Base-by-base conservation (phyloP, 305 asterid species). In the Stenogyne calaminthoides region DNA sequence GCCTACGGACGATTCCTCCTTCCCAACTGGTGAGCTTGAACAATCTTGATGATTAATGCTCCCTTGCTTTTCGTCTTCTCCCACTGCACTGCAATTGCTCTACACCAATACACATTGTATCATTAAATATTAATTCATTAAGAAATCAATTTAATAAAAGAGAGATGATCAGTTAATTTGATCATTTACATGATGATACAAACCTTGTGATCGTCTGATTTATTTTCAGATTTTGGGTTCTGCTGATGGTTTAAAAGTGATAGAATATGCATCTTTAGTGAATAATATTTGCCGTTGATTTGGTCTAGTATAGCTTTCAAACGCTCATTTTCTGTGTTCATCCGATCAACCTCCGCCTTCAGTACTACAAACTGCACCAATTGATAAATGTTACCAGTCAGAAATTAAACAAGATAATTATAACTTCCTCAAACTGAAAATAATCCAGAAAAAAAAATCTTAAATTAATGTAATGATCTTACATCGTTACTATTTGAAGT, bases 271-370 rank as follows among this genome's bases (percentile, higher is more conserved):
- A 61, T 78, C 75, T 80, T 74, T 29, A 86, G 74, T 32, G 80
- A 72, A 37, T 59, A 47, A 39, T 72, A 79, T 46, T 75, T 80
- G 52, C 52, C 65, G 76, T 77, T 80, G 0, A 73, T 70, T 52
- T 86, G 76, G 39, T 80, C 70, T 34, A 84, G 54, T 29, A 65
- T 58, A 2, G 71, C 67, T 70, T 74, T 76, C 46, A 86, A 49
- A 1, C 73, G 77, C 46, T 84, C 80, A 58, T 86, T 86, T 75
- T 86, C 90, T n/a, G 67, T 49, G 73, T 62, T 81, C 85, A 84
- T 80, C 67, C 78, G 72, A 37, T 80, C 76, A 8, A 80, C 15
- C 78, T 86, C 85, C 0, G 80, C 76, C 75, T 65, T 76, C 60
- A 85, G 32, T 19, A 40, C 75, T 32, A 58, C 67, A 40, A 74